These are phyloP conservation scores for Brettanomyces custersianus DNA, from an alignment of 805 yeast genomes.

Conservation along the genomic window DNA sequence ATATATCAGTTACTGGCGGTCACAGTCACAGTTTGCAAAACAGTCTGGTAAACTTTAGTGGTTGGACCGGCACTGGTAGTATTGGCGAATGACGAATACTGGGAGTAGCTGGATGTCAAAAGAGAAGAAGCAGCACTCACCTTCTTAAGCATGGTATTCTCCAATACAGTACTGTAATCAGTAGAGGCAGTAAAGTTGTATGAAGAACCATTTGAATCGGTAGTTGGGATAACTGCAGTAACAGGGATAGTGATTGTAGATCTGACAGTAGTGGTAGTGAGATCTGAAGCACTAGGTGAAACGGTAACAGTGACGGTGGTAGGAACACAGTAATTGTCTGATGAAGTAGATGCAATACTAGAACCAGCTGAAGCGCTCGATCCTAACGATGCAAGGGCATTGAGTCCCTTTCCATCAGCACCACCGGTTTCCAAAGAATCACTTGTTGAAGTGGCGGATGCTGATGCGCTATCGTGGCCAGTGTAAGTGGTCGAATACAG, in stretches of 20 bases:
- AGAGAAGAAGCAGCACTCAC: conserved; percentile 12
- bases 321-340: conserved; percentile 2
- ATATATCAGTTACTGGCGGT: conserved; percentile 10
- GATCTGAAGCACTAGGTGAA: conserved; percentile 12
- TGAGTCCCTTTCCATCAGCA: conserved; percentile 4
- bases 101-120: neutral
- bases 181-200: conserved; percentile 24
- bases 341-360: conserved; percentile 5
- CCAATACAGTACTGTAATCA: conserved; percentile 17
- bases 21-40: conserved; percentile 1
- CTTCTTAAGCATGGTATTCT: too few species aligned
- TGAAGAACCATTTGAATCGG: conserved; percentile 20
- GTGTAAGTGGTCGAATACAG: conserved; percentile 4
- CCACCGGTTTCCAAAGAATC: conserved; percentile 2
- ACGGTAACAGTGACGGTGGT: conserved; percentile 21
- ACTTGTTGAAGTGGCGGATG: conserved; percentile 8
- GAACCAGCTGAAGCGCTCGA: conserved; percentile 8
- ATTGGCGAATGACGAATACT: too few species aligned
- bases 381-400: conserved; percentile 4
- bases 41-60: conserved; percentile 1
- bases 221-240: conserved; percentile 23
- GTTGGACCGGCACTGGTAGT: conserved; percentile 3
- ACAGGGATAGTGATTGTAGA: conserved; percentile 22
- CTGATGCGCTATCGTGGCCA: conserved; percentile 3
- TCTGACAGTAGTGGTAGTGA: conserved; percentile 6